Conservation (phyloP, 2,329 filamentous ascomycete genomes). For the Penicillium brasilianum region DNA sequence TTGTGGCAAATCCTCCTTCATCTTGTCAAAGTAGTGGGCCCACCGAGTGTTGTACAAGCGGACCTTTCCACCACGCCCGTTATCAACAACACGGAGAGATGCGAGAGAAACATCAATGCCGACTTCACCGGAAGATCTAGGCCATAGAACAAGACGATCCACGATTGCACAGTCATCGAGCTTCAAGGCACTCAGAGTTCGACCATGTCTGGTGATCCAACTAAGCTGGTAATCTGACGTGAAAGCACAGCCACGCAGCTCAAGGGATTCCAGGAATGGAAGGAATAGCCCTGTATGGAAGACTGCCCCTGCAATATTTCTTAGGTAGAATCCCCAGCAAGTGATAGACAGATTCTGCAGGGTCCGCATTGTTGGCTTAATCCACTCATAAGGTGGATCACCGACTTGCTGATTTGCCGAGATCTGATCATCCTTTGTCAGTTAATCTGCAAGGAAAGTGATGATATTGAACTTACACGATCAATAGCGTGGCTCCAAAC, state of each 20-base stretch:
- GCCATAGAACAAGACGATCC: background rate
- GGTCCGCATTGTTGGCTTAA: background rate
- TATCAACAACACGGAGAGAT: background rate
- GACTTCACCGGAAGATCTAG: background rate
- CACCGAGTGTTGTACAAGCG: slow-evolving; percentile 1
- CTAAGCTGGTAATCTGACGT: background rate
- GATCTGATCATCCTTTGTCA: background rate
- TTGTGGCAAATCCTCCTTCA: background rate
- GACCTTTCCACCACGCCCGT: background rate
- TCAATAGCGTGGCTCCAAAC: background rate
- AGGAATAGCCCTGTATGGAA: background rate
- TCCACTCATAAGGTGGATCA: background rate
- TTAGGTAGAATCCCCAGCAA: slow-evolving; percentile 3
- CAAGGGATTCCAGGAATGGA: background rate
- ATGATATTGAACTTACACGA: background rate
- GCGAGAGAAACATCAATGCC: background rate
- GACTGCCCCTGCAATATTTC: background rate
- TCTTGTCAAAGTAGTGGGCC: background rate
- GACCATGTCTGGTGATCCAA: background rate
- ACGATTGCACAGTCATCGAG: slow-evolving; percentile 1
- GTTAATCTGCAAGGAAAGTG: background rate
- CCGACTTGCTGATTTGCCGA: background rate
- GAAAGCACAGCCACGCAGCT: slow-evolving; percentile 1
- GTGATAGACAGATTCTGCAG: background rate
- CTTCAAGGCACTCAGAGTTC: background rate